phyloP scores from a whole-genome alignment of 768 basidiomycete genomes.

The Rickenella mellea region DNA sequence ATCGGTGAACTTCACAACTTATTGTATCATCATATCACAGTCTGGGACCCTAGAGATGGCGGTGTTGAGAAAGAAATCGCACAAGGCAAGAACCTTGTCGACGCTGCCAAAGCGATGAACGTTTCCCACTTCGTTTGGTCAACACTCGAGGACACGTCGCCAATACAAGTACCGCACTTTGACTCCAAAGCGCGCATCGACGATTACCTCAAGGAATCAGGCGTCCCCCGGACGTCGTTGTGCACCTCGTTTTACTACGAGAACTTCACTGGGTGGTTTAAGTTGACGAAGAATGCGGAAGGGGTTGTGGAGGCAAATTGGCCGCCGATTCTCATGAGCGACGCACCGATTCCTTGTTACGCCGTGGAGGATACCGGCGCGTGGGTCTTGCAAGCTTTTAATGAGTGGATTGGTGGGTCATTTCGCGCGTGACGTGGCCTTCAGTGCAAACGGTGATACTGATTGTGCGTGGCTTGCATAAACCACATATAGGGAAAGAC shows the following conservation, averaged over 20 bases:
- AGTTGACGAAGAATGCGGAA: neutral
- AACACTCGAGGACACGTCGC: conserved; percentile 4
- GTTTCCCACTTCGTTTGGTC: conserved; percentile 12
- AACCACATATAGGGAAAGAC: conserved; percentile 1
- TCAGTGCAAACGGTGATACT: neutral
- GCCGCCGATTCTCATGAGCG: conserved; percentile 3
- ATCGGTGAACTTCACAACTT: neutral
- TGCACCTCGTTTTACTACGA: conserved; percentile 8
- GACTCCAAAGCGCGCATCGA: conserved; percentile 8
- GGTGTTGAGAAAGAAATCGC: conserved; percentile 1
- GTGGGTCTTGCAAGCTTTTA: conserved; percentile 1
- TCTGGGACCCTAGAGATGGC: neutral
- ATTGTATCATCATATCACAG: neutral
- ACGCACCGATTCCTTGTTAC: conserved; percentile 1
- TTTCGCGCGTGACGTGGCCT: neutral
- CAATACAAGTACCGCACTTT: conserved; percentile 1
- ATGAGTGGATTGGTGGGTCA: conserved; percentile 5
- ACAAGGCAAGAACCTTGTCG: conserved; percentile 11
- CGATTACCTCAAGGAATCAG: conserved; percentile 7
- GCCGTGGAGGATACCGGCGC: conserved; percentile 1
- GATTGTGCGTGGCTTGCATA: neutral
- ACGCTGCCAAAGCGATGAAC: conserved; percentile 9
- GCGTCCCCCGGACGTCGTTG: conserved; percentile 9
- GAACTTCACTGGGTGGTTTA: conserved; percentile 1
- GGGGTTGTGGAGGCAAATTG: conserved; percentile 1